Evolutionary conservation across 73 alveolate species (phyloP).

Genomic region (Symbiodinium natans): DNA sequence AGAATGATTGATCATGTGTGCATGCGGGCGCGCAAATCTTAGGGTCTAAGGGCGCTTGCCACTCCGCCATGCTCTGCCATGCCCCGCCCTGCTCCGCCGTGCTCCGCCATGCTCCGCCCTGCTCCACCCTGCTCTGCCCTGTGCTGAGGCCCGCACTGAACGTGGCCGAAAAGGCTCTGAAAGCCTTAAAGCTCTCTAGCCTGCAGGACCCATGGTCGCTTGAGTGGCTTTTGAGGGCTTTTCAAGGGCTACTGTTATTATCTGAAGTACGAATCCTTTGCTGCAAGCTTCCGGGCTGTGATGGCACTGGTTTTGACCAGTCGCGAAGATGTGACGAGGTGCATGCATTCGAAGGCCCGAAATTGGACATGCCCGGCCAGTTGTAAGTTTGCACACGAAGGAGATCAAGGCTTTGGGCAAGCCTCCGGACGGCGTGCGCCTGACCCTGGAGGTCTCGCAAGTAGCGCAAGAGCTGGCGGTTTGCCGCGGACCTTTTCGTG

Average conservation of each 20-base stretch:
- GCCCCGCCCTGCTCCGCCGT: not conserved
- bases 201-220: slow-evolving; percentile 95
- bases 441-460: slow-evolving; percentile 97
- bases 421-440: slow-evolving; percentile 96
- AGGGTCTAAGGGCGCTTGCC: not conserved
- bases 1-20: not conserved
- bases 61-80: no score
- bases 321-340: no score
- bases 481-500: not conserved
- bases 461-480: not conserved
- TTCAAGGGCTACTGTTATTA: no score
- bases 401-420: slow-evolving; percentile 96
- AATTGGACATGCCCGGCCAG: no score
- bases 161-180: slow-evolving; percentile 83
- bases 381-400: not conserved
- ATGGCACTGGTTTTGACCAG: no score
- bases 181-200: slow-evolving; percentile 70
- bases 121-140: no score
- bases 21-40: not conserved
- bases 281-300: no score
- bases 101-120: not conserved
- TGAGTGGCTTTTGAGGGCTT: slow-evolving; percentile 50
- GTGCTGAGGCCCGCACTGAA: slow-evolving; percentile 76
- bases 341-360: no score
- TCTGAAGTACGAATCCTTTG: no score